Evolutionary conservation across 2,329 filamentous ascomycete genomes (phyloP), one percentile per base, ranked within the genome.

Genomic region (Elsinoe batatas): DNA sequence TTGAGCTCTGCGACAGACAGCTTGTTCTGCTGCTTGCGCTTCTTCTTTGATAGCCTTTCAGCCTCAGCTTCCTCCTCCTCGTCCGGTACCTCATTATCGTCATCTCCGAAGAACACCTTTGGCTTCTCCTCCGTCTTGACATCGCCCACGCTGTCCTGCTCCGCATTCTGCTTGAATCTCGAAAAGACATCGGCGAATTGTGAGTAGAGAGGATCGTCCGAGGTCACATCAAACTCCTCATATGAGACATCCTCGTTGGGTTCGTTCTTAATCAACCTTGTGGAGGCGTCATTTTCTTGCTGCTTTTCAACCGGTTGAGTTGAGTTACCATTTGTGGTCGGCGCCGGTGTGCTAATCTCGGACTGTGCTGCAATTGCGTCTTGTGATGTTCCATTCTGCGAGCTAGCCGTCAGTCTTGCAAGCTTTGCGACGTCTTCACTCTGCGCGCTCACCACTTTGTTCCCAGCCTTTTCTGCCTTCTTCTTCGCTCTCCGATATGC

Each of bases 1-100:
- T 98, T 98, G 60, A 98, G 80, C 71, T 97, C 90, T 49, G 93
- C 93, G 58, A 98, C 88, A 5, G 91, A 95, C 32, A 97, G 77
- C 71, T 94, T 95, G 73, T 87, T 94, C 67, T 90, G 78, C 72
- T 87, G 83, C 74, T 97, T 98, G 62, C 87, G 81, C 72, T 94
- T 91, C 77, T 95, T 96, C 73, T 96, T 97, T 30, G 91, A 96
- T 22, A 97, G 70, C 64, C 87, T 91, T 7, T 81, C 74, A 58
- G 78, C 64, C 62, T 87, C 82, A 32, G 69, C 70, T 53, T 81
- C 80, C 57, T 94, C 88, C 43, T 89, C 87, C 67, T 93, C 88
- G 60, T 88, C 86, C 5, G 88, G 88, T 60, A 95, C 90, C 57
- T 91, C 87, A 65, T 91, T 84, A 61, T 94, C 87, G 60, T 94